Evolutionary conservation across 441 rosid species (phyloP).

Genomic region (Jatropha podagrica): DNA sequence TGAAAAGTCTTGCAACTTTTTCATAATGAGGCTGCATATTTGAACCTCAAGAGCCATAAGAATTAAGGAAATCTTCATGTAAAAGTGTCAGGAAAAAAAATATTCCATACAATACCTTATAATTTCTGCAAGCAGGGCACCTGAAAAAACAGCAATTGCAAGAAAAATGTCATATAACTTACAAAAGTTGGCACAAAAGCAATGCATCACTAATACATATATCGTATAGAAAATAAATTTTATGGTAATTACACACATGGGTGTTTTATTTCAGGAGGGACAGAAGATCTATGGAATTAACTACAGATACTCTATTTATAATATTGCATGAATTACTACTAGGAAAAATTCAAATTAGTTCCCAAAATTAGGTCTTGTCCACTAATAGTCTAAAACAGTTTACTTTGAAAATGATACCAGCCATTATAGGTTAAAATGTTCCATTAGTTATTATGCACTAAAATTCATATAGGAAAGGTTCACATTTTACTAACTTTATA

Average conservation of each 20-base stretch:
- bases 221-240: no score
- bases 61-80: not conserved
- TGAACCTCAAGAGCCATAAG: constrained; percentile 25
- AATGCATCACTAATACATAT: not conserved
- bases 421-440: no score
- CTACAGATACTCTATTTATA: not conserved
- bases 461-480: not conserved
- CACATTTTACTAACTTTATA: not conserved
- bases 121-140: constrained; percentile 99
- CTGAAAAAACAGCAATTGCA: constrained; percentile 40
- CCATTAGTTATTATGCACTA: no score
- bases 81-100: constrained; percentile 7
- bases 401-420: no score
- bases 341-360: no score
- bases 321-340: no score
- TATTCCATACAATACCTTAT: constrained; percentile 56
- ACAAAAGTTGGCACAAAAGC: constrained; percentile 12
- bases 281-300: not conserved
- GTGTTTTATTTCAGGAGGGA: not conserved
- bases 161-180: constrained; percentile 25
- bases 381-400: no score
- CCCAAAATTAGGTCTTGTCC: no score
- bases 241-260: not conserved
- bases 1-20: constrained; percentile 91
- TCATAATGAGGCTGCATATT: constrained; percentile 84